Evolutionary conservation across 2,329 filamentous ascomycete species (phyloP).

Genomic region (Pseudocercospora macadamiae): DNA sequence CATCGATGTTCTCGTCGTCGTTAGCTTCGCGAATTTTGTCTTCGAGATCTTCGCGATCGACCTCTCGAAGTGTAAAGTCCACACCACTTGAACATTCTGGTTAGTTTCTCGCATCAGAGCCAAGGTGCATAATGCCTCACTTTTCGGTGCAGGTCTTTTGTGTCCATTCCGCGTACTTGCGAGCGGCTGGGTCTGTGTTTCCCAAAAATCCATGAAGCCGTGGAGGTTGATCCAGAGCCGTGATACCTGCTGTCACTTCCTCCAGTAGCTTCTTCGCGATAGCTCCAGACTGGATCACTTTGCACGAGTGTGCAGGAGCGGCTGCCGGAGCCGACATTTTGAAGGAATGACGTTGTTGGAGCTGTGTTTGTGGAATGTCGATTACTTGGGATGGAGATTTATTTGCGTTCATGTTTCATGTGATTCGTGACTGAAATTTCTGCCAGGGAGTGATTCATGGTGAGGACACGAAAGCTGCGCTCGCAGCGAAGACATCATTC

Average conservation of each 20-base stretch:
- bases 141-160: constrained; percentile 95
- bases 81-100: constrained; percentile 67
- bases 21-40: constrained; percentile 87
- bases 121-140: constrained; percentile 60
- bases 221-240: constrained; percentile 71
- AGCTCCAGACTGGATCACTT: constrained; percentile 85
- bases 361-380: not conserved
- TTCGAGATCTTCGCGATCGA: constrained; percentile 87
- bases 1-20: constrained; percentile 73
- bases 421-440: not conserved
- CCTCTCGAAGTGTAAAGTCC: constrained; percentile 79
- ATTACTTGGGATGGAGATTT: not conserved
- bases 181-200: constrained; percentile 85
- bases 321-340: constrained; percentile 3
- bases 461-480: not conserved
- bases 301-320: constrained; percentile 62
- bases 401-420: not conserved
- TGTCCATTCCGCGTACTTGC: constrained; percentile 96
- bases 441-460: not conserved
- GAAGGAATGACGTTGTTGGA: not conserved
- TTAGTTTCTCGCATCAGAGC: constrained; percentile 15
- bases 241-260: constrained; percentile 77
- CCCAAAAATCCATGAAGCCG: constrained; percentile 89
- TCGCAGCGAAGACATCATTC: not conserved
- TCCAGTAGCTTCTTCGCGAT: constrained; percentile 80